A percentile compares a stretch with the other conserved stretches of the same genome.
Conservation (phyloP, 306 rosid genomes). For the Coriaria nepalensis region DNA sequence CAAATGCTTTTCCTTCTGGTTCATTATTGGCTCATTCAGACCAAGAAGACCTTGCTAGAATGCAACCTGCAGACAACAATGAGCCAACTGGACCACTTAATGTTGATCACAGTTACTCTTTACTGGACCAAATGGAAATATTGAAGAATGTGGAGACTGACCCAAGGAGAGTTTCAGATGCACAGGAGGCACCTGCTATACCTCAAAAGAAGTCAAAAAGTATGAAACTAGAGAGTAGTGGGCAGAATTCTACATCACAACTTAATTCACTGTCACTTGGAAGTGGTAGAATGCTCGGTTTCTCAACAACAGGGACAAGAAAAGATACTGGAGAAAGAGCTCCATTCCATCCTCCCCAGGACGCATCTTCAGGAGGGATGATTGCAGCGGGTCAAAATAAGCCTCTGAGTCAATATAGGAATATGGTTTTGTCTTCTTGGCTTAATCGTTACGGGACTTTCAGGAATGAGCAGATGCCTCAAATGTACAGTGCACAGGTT, state of each 20-base stretch:
- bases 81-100: constrained; percentile 14
- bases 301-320: constrained; percentile 22
- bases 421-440: constrained; percentile 22
- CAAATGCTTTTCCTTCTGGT: constrained; percentile 21
- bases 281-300: constrained; percentile 15
- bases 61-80: constrained; percentile 13
- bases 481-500: constrained; percentile 19
- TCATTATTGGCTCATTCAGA: constrained; percentile 16
- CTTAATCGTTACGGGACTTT: constrained; percentile 22
- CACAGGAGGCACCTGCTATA: constrained; percentile 14
- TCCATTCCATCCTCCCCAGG: constrained; percentile 16
- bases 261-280: constrained; percentile 11
- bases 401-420: constrained; percentile 18
- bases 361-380: constrained; percentile 16
- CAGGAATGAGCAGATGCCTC: constrained; percentile 28
- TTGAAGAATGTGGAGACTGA: constrained; percentile 23
- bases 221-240: constrained; percentile 18
- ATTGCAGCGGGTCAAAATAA: constrained; percentile 19
- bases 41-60: constrained; percentile 22
- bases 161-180: constrained; percentile 20
- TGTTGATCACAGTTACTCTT: constrained; percentile 17
- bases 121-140: constrained; percentile 17
- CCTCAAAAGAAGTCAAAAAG: constrained; percentile 18
- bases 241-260: constrained; percentile 16
- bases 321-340: constrained; percentile 19